These are phyloP conservation scores for Neofusicoccum umdonicola DNA, from an alignment of 2,329 filamentous ascomycete genomes.

Conservation along the genomic window DNA sequence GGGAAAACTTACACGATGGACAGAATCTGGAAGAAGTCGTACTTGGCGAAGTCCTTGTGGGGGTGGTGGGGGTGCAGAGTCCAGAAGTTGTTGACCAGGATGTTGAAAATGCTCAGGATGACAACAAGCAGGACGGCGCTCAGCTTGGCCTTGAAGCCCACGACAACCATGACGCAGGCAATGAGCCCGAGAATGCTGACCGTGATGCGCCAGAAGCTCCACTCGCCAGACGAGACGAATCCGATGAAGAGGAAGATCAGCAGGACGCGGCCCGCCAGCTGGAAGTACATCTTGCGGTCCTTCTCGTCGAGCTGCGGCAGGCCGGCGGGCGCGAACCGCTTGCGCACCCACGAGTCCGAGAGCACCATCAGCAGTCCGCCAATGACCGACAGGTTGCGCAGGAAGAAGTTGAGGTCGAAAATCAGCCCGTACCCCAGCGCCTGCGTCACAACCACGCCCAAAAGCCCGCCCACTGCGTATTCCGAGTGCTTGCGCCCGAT, in stretches of 20 bases:
- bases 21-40: conserved; percentile 99
- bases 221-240: conserved; percentile 92
- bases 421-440: conserved; percentile 96
- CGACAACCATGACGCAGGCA: conserved; percentile 96
- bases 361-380: conserved; percentile 97
- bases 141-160: conserved; percentile 99
- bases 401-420: conserved; percentile 99
- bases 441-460: conserved; percentile 87
- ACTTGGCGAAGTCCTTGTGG: conserved; percentile 99
- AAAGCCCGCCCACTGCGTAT: conserved; percentile 85
- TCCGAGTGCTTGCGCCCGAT: conserved; percentile 91
- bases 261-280: conserved; percentile 90
- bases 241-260: conserved; percentile 97
- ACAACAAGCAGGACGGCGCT: conserved; percentile 93
- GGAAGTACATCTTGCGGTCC: conserved; percentile 99
- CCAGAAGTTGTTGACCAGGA: conserved; percentile 99
- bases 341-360: conserved; percentile 96
- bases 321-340: conserved; percentile 93
- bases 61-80: conserved; percentile 97
- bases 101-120: conserved; percentile 93
- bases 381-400: conserved; percentile 96
- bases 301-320: conserved; percentile 95
- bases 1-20: conserved; percentile 76
- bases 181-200: conserved; percentile 83
- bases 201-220: conserved; percentile 82